Percentiles rank a stretch among this genome's conserved stretches.
These are phyloP conservation scores for Dissophora ornata DNA, from an alignment of 192 early-diverging fungal genomes.

Conservation along the genomic window DNA sequence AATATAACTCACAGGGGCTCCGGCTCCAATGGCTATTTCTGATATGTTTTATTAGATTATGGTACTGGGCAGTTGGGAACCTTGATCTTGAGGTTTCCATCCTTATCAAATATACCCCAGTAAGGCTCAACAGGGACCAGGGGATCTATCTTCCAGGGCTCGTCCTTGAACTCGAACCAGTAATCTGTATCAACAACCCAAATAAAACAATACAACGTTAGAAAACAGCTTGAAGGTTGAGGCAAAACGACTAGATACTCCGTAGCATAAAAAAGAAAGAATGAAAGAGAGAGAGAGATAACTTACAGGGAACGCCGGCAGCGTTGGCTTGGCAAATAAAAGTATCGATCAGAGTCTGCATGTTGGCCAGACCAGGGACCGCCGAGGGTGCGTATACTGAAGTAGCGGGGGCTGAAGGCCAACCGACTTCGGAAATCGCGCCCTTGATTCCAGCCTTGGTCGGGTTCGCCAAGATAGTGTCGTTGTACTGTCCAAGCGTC, in stretches of 20 bases:
- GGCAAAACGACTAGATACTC: too few species aligned
- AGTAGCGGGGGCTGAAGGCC: constrained; percentile 61
- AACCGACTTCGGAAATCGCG: constrained; percentile 75
- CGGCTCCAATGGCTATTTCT: too few species aligned
- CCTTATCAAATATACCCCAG: constrained; percentile 56
- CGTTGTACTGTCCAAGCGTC: constrained; percentile 62
- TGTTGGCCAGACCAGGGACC: constrained; percentile 45
- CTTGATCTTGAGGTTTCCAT: constrained; percentile 49
- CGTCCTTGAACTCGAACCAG: constrained; percentile 59
- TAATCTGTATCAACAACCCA: constrained; percentile 28
- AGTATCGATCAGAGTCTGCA: constrained; percentile 44
- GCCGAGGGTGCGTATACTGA: constrained; percentile 13
- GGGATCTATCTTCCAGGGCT: constrained; percentile 56
- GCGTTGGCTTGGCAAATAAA: constrained; percentile 53
- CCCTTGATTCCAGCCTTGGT: constrained; percentile 55
- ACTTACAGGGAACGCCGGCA: constrained; percentile 38
- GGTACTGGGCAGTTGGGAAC: constrained; percentile 47
- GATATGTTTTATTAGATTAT: too few species aligned
- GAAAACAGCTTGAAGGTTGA: too few species aligned
- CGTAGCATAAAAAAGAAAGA: too few species aligned
- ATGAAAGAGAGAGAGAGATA: background rate
- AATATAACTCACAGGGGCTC: too few species aligned
- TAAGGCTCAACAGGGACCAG: constrained; percentile 32
- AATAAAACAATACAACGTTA: background rate
- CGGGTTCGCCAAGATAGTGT: constrained; percentile 55